Percentiles rank a stretch among this genome's conserved stretches.
Evolutionary conservation across 495 filamentous ascomycete genomes (phyloP).

Genomic region (Saxispiralis lemnorum): DNA sequence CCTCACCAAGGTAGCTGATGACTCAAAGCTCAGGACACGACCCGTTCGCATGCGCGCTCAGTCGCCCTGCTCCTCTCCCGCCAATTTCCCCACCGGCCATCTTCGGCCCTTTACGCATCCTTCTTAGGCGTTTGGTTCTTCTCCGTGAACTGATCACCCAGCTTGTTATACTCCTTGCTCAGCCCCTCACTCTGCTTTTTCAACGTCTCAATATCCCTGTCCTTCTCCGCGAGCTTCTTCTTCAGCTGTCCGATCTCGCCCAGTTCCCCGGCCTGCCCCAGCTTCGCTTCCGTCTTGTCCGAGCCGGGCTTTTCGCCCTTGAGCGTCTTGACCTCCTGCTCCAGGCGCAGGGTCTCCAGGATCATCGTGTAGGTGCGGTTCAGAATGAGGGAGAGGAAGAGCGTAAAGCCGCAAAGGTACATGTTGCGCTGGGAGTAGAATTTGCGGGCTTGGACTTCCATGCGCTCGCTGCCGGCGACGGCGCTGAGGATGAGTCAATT

Average conservation of each 20-base stretch:
- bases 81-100: too few relatives aligned
- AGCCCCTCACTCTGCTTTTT: slow-evolving; percentile 62
- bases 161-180: slow-evolving; percentile 76
- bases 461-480: slow-evolving; percentile 71
- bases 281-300: slow-evolving; percentile 48
- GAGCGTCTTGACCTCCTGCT: slow-evolving; percentile 76
- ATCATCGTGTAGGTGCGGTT: slow-evolving; percentile 99
- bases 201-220: slow-evolving; percentile 29
- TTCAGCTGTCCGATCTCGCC: slow-evolving; percentile 56
- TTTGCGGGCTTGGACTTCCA: slow-evolving; percentile 97
- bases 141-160: slow-evolving; percentile 60
- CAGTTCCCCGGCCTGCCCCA: slow-evolving; percentile 47
- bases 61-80: too few relatives aligned
- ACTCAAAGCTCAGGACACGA: too few relatives aligned
- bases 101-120: slow-evolving; percentile 1
- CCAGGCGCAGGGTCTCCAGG: slow-evolving; percentile 78
- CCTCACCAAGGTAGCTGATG: too few relatives aligned
- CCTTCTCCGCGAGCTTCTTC: slow-evolving; percentile 33
- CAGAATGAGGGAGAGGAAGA: slow-evolving; percentile 95
- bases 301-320: slow-evolving; percentile 54
- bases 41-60: too few relatives aligned
- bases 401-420: slow-evolving; percentile 98
- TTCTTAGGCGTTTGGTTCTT: slow-evolving; percentile 24
- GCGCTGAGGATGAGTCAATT: slow-evolving; percentile 21
- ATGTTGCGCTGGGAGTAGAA: slow-evolving; percentile 99